Evolutionary conservation across 2,329 filamentous ascomycete genomes (phyloP), one percentile per base, ranked within the genome.

Genomic region (Colletotrichum neosansevieriae): DNA sequence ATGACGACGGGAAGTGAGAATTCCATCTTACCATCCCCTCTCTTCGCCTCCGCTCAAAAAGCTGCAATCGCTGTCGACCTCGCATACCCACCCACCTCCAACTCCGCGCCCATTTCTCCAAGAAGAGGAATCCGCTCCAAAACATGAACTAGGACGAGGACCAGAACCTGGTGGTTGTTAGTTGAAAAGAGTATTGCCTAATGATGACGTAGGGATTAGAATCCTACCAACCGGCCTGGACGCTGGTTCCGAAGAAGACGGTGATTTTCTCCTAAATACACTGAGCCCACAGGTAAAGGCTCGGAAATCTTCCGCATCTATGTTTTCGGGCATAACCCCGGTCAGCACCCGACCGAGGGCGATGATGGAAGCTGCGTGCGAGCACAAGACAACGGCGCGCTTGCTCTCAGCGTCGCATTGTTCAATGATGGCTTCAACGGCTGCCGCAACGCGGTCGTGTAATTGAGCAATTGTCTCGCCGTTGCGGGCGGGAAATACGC

Each of bases 361-460:
- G 76, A 99, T 98, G 74, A 98, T 87, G 11, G 91, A 89, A 4
- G 96, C 96, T 1, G 96, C 96, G 81, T 99, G 96, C 1, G 93
- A 92, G 80, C 93, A 97, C 44, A 99, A 85, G 45, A 98, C 79
- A 24, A 97, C 85, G 0, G 92, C 86, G 73, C 87, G 89, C 44
- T 87, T 83, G n/a, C 89, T 88, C 56, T 92, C 85, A n/a, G 79
- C 78, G 76, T 98, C 94, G 67, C 93, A 89, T 60, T 89, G 86
- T 32, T 86, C 84, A 72, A 98, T 91, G 72, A 98, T 89, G 53
- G 85, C 86, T 49, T 87, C 82, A 47, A 97, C 80, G 2, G 91
- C 88, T 51, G 88, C 88, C 4, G 92, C 91, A 32, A 95, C 85
- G 44, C 96, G 90, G 74, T 93, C 86, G 77, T 98, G 94, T 17